Evolutionary conservation across 2,329 filamentous ascomycete species (phyloP), one percentile per base, ranked within the genome.

Genomic region (Sporothrix brasiliensis): DNA sequence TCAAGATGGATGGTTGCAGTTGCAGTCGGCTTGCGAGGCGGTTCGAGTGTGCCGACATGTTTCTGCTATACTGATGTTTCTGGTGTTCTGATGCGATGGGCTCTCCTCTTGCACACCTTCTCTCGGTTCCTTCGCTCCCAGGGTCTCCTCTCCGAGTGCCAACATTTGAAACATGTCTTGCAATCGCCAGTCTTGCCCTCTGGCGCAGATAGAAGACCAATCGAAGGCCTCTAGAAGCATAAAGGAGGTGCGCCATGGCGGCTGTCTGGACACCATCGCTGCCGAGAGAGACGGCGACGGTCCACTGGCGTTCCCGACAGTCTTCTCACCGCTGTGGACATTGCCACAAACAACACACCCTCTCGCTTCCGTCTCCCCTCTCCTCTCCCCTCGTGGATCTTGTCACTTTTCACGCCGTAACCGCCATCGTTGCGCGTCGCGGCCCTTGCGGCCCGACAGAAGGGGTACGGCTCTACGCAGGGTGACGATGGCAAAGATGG

Each of bases 141-240:
- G 65, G 65, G 49, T 58, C 49, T 53, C 14, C 39, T 47, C 67
- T 50, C 54, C 54, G 67, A 52, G 27, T 61, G 67, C 67, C 67
- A 69, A 53, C 67, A 44, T 44, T 61, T 69, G 54, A 69, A 30
- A 69, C 67, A 44, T 69, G 67, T 69, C 67, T 69, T 49, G 41
- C 41, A 7, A 16, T 44, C 41, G 11, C 11, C 41, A 4, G 41
- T 44, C 41, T 44, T 44, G 41, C 41, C 14, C 11, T 13, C 41
- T 9, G 7, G 13, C n/a, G 11, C 50, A 41, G 21, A 67, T 50
- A 13, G 49, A 39, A 53, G 63, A 39, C 58, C 58, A 63, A 63
- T 47, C n/a, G 58, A 63, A 67, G 16, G 10, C 30, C 63, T 53
- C 11, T 67, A 41, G 63, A 67, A 67, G 61, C 24, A 30, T 16